A percentile compares a stretch with the other conserved stretches of the same genome.
phyloP scores from a whole-genome alignment of 768 basidiomycete genomes.

The Russula ochroleuca region DNA sequence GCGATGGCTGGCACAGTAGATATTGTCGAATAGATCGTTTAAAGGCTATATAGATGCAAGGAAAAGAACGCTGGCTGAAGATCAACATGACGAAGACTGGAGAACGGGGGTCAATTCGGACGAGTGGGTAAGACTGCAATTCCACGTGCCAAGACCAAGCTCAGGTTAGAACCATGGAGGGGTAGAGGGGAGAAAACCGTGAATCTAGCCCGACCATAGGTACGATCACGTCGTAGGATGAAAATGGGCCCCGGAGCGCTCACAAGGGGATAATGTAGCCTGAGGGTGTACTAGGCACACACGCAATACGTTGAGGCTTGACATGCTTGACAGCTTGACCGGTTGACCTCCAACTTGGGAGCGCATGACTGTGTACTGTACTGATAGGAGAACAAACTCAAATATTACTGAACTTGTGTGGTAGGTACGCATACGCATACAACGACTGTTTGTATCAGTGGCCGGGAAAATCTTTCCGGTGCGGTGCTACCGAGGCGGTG shows the following conservation, averaged over 20 bases:
- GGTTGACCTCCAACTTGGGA: background rate
- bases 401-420: background rate
- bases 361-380: background rate
- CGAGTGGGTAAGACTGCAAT: constrained; percentile 13
- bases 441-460: background rate
- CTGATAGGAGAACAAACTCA: background rate
- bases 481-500: too few relatives aligned
- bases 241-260: background rate
- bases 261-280: too few relatives aligned
- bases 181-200: too few relatives aligned
- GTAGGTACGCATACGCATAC: background rate
- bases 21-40: background rate
- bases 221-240: background rate
- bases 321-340: background rate
- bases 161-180: background rate
- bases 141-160: background rate
- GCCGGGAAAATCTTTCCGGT: too few relatives aligned
- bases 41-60: background rate
- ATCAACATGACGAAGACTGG: background rate
- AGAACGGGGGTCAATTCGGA: background rate
- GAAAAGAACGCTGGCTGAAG: background rate
- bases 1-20: background rate
- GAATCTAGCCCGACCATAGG: background rate
- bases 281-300: too few relatives aligned
- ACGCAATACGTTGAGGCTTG: background rate